Evolutionary conservation across 768 basidiomycete genomes (phyloP), one percentile per base, ranked within the genome.

Genomic region (Pisolithus tinctorius): DNA sequence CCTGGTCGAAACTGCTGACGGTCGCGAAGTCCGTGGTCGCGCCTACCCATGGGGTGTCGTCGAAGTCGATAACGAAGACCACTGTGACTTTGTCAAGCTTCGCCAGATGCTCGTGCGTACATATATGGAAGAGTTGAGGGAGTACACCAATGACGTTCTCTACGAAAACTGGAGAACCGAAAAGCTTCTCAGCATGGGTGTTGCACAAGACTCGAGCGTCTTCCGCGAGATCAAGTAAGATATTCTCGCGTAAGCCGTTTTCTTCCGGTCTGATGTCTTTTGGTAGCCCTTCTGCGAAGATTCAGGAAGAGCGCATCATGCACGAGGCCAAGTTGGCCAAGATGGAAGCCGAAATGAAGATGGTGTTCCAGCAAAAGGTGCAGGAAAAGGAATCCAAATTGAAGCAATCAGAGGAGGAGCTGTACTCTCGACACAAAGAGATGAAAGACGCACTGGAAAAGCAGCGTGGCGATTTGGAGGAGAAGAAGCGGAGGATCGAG

Each of bases 281-380:
- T 43, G 49, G 43, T 45, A 98, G 95, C 72, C 96, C 96, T 55
- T 94, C 94, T 45, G 90, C 88, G 53, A 88, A 93, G 71, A 81
- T 92, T 74, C 93, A 94, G 57, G 96, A 99, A 67, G 96, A 99
- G 67, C 89, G 96, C 51, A 77, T 91, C 48, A 70, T 97, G 64
- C 95, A 99, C 72, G 95, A 99, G 73, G 88, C 90, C 59, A 98
- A 98, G 70, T 82, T 99, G 49, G 82, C 91, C 50, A 99, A 99
- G 84, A 97, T 97, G 87, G 96, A 99, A 74, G 89, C 93, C 50
- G 96, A 98, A 79, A 99, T 99, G 96, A 98, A 97, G 83, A 93
- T 95, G 91, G 96, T 99, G 61, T 99, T 99, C 93, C 93, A 94
- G 68, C 96, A 98, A 73, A 99, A 99, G 71, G 96, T 99, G 50